Evolutionary conservation across 2,329 filamentous ascomycete species (phyloP).

Genomic region (Dactylellina cionopaga): DNA sequence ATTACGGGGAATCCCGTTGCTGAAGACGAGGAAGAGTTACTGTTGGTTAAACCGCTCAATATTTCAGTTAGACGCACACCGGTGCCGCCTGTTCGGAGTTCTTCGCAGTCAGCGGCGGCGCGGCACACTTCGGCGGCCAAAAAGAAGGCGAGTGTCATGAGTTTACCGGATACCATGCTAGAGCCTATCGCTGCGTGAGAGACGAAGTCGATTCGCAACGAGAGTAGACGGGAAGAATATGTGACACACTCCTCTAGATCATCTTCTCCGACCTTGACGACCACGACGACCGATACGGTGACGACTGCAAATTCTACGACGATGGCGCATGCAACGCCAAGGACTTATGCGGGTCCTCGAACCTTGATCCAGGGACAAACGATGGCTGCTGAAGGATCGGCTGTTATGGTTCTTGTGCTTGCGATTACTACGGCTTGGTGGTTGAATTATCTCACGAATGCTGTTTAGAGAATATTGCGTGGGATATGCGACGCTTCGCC

Average conservation of each 20-base stretch:
- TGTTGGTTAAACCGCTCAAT: conserved; percentile 43
- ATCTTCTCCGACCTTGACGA: conserved; percentile 25
- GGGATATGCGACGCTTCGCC: conserved; percentile 54
- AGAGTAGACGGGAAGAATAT: neutral
- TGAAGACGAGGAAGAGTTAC: conserved; percentile 44
- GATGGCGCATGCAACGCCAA: conserved; percentile 10
- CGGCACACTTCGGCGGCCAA: conserved; percentile 22
- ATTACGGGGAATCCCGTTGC: conserved; percentile 39
- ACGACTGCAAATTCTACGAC: conserved; percentile 26
- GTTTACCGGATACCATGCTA: conserved; percentile 41
- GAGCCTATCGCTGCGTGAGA: conserved; percentile 49
- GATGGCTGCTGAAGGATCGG: conserved; percentile 35
- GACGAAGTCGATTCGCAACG: conserved; percentile 33
- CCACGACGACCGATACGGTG: conserved; percentile 36
- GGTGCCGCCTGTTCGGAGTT: conserved; percentile 40
- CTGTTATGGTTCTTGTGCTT: conserved; percentile 19
- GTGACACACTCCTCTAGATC: conserved; percentile 2
- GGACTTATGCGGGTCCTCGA: conserved; percentile 13
- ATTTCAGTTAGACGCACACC: conserved; percentile 46
- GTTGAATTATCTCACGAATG: conserved; percentile 21
- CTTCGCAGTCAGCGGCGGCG: conserved; percentile 43
- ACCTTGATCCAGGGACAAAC: conserved; percentile 9
- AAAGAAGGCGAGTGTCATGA: conserved; percentile 51
- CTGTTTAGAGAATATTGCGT: conserved; percentile 32
- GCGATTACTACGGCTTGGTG: conserved; percentile 22